A percentile compares a stretch with the other conserved stretches of the same genome.
These are phyloP conservation scores for Volvox reticuliferus DNA, from an alignment of 139 green algal genomes.

Conservation along the genomic window DNA sequence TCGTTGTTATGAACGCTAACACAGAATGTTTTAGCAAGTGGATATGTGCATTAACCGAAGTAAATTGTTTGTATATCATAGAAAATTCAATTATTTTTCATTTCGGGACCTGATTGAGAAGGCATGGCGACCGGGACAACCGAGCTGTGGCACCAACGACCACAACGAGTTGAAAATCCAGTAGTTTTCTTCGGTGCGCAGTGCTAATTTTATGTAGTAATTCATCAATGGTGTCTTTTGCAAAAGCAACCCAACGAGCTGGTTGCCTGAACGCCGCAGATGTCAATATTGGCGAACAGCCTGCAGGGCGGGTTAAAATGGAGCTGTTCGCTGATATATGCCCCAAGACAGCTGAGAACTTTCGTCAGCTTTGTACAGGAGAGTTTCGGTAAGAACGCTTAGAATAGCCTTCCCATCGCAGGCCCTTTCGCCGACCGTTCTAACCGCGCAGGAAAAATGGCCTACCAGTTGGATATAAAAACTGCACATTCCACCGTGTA, in stretches of 20 bases:
- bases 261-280: constrained; percentile 68
- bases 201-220: neutral
- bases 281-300: constrained; percentile 85
- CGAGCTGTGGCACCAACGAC: constrained; percentile 86
- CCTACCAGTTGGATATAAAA: constrained; percentile 87
- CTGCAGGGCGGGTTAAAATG: constrained; percentile 89
- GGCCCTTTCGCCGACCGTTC: neutral
- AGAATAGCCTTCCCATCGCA: neutral
- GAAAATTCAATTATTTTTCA: too few relatives aligned
- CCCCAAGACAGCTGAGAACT: constrained; percentile 91
- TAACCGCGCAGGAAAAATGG: constrained; percentile 78
- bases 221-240: neutral
- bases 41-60: too few relatives aligned
- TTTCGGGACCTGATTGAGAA: neutral
- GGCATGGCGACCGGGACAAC: constrained; percentile 34
- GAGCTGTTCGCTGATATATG: constrained; percentile 93
- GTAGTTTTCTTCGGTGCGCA: constrained; percentile 93
- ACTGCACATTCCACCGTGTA: constrained; percentile 93
- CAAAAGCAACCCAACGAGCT: neutral
- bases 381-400: constrained; percentile 80
- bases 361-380: constrained; percentile 95
- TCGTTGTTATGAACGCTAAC: neutral
- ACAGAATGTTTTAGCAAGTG: too few relatives aligned
- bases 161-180: constrained; percentile 82
- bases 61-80: too few relatives aligned